Percentiles rank a stretch among this genome's conserved stretches.
phyloP scores from a whole-genome alignment of 495 filamentous ascomycete species.

The Aspergillus heteromorphus region DNA sequence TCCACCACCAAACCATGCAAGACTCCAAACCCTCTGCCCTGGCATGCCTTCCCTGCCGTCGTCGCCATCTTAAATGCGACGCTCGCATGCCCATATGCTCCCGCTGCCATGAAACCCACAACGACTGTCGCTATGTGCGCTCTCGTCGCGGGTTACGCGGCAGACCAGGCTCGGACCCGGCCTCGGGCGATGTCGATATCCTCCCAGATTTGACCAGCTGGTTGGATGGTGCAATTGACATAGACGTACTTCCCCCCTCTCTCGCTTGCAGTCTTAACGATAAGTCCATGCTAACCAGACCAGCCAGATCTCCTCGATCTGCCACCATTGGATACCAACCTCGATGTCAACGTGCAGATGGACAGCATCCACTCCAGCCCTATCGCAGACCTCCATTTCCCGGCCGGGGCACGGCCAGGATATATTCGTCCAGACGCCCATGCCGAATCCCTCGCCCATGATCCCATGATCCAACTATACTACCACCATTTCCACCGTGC shows the following conservation, averaged over 20 bases:
- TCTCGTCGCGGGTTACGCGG: conserved; percentile 31
- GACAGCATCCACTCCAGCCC: neutral
- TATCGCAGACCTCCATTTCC: neutral
- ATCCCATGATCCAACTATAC: conserved; percentile 45
- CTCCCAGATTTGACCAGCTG: conserved; percentile 14
- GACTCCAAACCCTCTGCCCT: conserved; percentile 29
- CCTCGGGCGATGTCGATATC: conserved; percentile 11
- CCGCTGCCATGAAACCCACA: conserved; percentile 16
- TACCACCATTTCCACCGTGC: conserved; percentile 62
- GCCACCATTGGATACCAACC: neutral
- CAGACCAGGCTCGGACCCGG: neutral
- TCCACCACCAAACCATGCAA: neutral
- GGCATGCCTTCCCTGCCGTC: conserved; percentile 53
- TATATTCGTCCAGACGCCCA: too few relatives aligned
- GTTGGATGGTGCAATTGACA: conserved; percentile 7
- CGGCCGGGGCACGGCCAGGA: conserved; percentile 11
- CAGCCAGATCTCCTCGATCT: neutral
- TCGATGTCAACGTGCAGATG: neutral
- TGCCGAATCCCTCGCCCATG: conserved; percentile 21
- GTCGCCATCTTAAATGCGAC: conserved; percentile 53
- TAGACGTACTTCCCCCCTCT: neutral
- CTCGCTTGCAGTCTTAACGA: too few relatives aligned
- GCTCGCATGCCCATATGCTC: conserved; percentile 38
- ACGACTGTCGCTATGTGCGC: conserved; percentile 24
- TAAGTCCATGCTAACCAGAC: neutral